Evolutionary conservation across 768 basidiomycete species (phyloP), one percentile per base, ranked within the genome.

Genomic region (Tulasnella sp.): DNA sequence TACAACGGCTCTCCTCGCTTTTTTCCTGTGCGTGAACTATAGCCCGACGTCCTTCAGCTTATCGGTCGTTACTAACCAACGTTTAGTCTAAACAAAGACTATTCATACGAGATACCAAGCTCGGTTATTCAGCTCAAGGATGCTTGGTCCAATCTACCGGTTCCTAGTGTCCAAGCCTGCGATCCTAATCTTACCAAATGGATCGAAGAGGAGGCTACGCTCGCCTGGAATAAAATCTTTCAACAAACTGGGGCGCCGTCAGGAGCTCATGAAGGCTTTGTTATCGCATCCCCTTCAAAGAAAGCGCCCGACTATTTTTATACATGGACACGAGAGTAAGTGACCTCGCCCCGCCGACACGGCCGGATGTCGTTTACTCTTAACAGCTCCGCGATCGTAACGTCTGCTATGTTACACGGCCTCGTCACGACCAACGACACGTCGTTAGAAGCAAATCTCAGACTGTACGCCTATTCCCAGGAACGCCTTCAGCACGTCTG

Each of bases 301-400:
- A 59, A 63, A 27, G 59, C 67, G 9, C 69, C 69, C 0, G 65
- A 70, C 49, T 70, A 70, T 63, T 67, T 61, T 59, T 58, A 58
- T 32, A 58, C 57, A n/a, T 58, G 57, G 57, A 49, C 57, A 11
- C 8, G 57, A 57, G 55, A 57, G 55, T 57, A 45, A 45, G 68
- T 66, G 57, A 56, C 62, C 50, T 9, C 29, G 14, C 31, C 12
- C 27, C 15, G 19, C 17, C 35, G 9, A 17, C 11, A 19, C 14
- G 17, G 6, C 9, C 34, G 36, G 15, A 31, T 32, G 11, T 39
- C 61, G 3, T 14, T 37, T 42, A 0, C 3, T 23, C 15, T 31
- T n/a, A 9, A 14, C 19, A 31, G 52, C n/a, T 45, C 50, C 35
- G 23, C 57, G 17, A 29, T 31, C 52, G 51, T 40, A n/a, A 34